A percentile compares a stretch with the other conserved stretches of the same genome.
Evolutionary conservation across 208 protist genomes (phyloP).

Genomic region (Acanthamoeba rhysodes): DNA sequence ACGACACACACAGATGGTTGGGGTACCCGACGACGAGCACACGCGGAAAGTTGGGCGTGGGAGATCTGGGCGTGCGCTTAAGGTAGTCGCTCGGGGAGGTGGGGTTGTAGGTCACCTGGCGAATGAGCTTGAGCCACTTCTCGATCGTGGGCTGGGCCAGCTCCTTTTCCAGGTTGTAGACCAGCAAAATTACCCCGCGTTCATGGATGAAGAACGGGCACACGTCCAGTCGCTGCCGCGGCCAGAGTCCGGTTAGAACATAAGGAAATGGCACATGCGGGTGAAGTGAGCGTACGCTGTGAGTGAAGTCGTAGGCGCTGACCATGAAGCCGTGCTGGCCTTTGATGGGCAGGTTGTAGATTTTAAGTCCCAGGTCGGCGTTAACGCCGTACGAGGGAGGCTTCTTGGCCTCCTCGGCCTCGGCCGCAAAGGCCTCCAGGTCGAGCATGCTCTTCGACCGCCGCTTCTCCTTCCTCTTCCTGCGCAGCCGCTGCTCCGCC

Average conservation of each 20-base stretch:
- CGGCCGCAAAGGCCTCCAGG: neutral
- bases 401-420: neutral
- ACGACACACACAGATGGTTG: neutral
- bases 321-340: neutral
- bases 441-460: neutral
- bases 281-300: neutral
- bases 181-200: neutral
- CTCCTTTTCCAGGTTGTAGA: conserved; percentile 19
- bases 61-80: neutral
- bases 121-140: conserved; percentile 33
- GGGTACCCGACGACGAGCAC: neutral
- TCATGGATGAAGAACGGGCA: conserved; percentile 56
- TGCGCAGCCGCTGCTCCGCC: neutral
- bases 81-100: neutral
- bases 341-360: conserved; percentile 49
- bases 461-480: neutral
- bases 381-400: neutral
- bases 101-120: neutral
- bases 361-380: conserved; percentile 2
- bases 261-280: neutral
- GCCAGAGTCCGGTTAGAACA: neutral
- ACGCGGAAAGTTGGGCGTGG: neutral
- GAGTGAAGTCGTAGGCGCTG: conserved; percentile 29
- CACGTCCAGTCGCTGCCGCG: neutral
- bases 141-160: conserved; percentile 3